phyloP scores from a whole-genome alignment of 305 asterid species.

The Fraxinus velutina region DNA sequence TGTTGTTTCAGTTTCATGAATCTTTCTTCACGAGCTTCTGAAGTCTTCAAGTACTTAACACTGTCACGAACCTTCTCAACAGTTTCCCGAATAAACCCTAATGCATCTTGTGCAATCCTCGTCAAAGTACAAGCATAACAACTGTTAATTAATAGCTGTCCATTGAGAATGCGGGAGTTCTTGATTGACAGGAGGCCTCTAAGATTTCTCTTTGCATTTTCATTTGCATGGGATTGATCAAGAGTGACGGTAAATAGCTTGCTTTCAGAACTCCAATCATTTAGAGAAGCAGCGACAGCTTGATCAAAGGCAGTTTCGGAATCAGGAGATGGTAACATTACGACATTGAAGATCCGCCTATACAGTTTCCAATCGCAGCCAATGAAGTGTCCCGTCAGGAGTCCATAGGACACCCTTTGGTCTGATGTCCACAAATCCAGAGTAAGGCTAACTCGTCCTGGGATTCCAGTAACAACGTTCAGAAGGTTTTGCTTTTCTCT shows the following conservation, averaged over 20 bases:
- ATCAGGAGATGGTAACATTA: slow-evolving; percentile 48
- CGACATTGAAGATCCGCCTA: slow-evolving; percentile 53
- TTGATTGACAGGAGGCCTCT: slow-evolving; percentile 50
- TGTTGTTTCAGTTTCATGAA: slow-evolving; percentile 53
- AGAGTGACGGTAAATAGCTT: slow-evolving; percentile 62
- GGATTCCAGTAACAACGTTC: slow-evolving; percentile 46
- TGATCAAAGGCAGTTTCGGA: slow-evolving; percentile 52
- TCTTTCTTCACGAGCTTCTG: slow-evolving; percentile 43
- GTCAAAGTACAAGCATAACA: slow-evolving; percentile 67
- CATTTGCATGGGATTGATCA: slow-evolving; percentile 36
- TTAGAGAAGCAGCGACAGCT: slow-evolving; percentile 57
- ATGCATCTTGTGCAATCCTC: slow-evolving; percentile 58
- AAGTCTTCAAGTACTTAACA: slow-evolving; percentile 67
- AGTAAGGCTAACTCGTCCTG: slow-evolving; percentile 68
- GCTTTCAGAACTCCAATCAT: slow-evolving; percentile 57
- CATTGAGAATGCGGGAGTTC: slow-evolving; percentile 45
- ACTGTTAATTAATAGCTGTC: slow-evolving; percentile 65
- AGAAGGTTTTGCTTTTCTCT: slow-evolving; percentile 63
- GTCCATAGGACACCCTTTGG: slow-evolving; percentile 48
- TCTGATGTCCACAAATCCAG: slow-evolving; percentile 65
- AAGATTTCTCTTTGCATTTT: slow-evolving; percentile 45
- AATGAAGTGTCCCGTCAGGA: slow-evolving; percentile 68
- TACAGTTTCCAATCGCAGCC: slow-evolving; percentile 76
- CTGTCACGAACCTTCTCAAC: slow-evolving; percentile 59
- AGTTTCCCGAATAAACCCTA: slow-evolving; percentile 37